Percentiles rank a stretch among this genome's conserved stretches.
These are phyloP conservation scores for Xanthoceras sorbifolium DNA, from an alignment of 345 rosid species.

Conservation along the genomic window DNA sequence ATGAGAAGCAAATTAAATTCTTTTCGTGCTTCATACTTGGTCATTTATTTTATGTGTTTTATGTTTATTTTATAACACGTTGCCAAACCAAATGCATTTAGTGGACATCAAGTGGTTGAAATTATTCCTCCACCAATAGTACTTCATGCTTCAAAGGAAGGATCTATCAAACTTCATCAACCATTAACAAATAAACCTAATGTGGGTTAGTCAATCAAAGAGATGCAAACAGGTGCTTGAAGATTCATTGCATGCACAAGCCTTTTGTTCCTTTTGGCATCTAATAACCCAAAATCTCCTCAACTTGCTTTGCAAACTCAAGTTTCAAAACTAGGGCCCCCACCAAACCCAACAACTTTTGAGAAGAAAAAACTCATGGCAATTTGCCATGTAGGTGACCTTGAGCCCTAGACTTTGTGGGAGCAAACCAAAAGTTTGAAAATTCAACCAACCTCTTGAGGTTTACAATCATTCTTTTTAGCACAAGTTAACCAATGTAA, in stretches of 20 bases:
- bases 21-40: too few relatives aligned
- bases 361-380: not conserved
- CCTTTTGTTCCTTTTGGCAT: slow-evolving; percentile 21
- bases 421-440: not conserved
- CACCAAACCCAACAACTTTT: not conserved
- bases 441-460: not conserved
- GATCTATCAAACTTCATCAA: not conserved
- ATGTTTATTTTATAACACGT: too few relatives aligned
- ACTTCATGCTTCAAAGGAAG: not conserved
- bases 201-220: slow-evolving; percentile 1
- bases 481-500: not conserved
- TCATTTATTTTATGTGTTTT: too few relatives aligned
- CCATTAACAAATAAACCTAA: not conserved
- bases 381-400: not conserved
- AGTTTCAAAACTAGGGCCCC: not conserved
- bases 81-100: too few relatives aligned
- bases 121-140: too few relatives aligned
- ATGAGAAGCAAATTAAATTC: too few relatives aligned
- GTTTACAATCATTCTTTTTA: not conserved
- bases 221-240: slow-evolving; percentile 10
- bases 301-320: not conserved
- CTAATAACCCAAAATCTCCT: not conserved
- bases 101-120: too few relatives aligned
- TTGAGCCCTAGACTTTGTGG: not conserved
- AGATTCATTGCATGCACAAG: slow-evolving; percentile 18